phyloP scores from a whole-genome alignment of 495 filamentous ascomycete genomes.

The Hamigera avellanea region DNA sequence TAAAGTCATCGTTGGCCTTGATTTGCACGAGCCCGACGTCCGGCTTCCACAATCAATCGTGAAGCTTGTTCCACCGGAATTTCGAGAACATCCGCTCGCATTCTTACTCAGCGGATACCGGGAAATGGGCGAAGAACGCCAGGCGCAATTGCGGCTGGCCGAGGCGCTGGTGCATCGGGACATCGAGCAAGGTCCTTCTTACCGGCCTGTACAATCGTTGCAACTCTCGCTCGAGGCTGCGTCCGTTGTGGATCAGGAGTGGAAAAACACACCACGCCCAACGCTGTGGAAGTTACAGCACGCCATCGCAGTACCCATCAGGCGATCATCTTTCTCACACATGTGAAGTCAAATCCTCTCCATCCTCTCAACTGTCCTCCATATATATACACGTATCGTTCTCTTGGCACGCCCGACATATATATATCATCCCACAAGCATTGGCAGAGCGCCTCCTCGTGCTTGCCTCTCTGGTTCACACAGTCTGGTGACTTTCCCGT shows the following conservation, averaged over 20 bases:
- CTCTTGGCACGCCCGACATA: not conserved
- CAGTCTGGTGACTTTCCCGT: no score
- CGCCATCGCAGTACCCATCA: conserved; percentile 16
- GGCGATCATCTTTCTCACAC: not conserved
- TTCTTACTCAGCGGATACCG: conserved; percentile 13
- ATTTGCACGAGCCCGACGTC: conserved; percentile 9
- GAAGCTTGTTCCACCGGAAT: conserved; percentile 16
- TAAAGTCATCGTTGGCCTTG: conserved; percentile 29
- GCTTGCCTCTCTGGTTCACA: no score
- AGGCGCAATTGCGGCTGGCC: conserved; percentile 15
- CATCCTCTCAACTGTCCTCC: no score
- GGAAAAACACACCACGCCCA: conserved; percentile 14
- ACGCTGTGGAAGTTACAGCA: conserved; percentile 21
- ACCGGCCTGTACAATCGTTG: conserved; percentile 11
- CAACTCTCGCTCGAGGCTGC: conserved; percentile 24
- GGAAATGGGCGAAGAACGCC: conserved; percentile 11
- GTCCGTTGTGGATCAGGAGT: conserved; percentile 17
- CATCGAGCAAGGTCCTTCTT: conserved; percentile 10
- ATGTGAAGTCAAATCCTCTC: no score
- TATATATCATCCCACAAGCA: no score
- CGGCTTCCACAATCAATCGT: conserved; percentile 5
- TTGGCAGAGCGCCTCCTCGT: no score
- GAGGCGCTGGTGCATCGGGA: conserved; percentile 17
- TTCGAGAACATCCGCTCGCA: conserved; percentile 16
- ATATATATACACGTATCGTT: not conserved